Base-by-base conservation (phyloP, 768 basidiomycete species). In the Kondoa malvinella region DNA sequence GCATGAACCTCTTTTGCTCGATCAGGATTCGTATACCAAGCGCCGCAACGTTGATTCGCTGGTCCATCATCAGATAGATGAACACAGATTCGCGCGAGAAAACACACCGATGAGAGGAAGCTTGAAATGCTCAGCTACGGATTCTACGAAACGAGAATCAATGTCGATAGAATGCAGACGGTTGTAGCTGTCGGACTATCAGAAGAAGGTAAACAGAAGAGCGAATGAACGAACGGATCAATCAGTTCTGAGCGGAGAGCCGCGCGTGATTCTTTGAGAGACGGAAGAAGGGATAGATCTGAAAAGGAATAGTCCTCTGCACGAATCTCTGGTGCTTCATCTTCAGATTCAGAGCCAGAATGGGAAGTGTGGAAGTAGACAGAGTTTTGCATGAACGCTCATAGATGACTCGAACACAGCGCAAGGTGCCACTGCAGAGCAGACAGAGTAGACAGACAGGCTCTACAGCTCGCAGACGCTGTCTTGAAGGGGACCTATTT, bases 1-100 rank as follows among this genome's bases (percentile, higher is more conserved):
- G 16, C 56, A 31, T 40, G n/a, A 21, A 58, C 34, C 63, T 69
- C 57, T 31, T 65, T 59, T 58, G 66, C 68, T 65, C 33, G 31
- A 30, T 32, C n/a, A 25, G 90, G 88, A 72, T 90, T 81, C 3
- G 86, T 84, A 76, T 95, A 96, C 92, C 92, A 97, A 4, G 86
- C 86, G 2, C 94, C 94, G 73, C 92, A 95, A 27, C 94, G 83
- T 74, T 92, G 82, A 76, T 97, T 97, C 1, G 94, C 90, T 88
- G 66, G n/a, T 14, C 57, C 0, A 2, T 3, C 17, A 1, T 57
- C 29, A 61, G 21, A n/a, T 26, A 27, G 2, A 12, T 65, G 15
- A 27, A n/a, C 8, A 17, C 3, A n/a, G 67, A 30, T 66, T 63
- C 33, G 33, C 17, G n/a, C n/a, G n/a, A 17, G 58, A 40, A n/a